Conservation (phyloP, 2,329 filamentous ascomycete genomes). For the Ambrosiella xylebori region DNA sequence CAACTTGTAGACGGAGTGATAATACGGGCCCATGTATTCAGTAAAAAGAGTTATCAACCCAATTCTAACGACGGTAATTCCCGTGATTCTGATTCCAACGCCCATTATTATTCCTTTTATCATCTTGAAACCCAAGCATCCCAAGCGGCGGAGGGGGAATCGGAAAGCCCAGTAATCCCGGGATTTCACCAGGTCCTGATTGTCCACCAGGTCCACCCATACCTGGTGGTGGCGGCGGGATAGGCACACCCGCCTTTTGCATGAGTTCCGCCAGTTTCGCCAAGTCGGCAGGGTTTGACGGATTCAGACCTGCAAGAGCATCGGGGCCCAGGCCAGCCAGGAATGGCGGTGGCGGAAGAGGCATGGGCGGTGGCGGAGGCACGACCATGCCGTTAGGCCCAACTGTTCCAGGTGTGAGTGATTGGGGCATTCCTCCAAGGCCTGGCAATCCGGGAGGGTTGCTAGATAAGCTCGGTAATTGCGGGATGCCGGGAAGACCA, state of each 20-base stretch:
- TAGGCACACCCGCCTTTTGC: slow-evolving; percentile 45
- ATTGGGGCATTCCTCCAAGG: background rate
- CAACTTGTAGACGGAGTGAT: no score
- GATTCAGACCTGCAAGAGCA: slow-evolving; percentile 36
- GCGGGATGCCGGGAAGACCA: slow-evolving; percentile 29
- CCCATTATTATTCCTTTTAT: background rate
- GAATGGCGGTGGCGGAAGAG: slow-evolving; percentile 30
- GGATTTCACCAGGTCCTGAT: slow-evolving; percentile 16
- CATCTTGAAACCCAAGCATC: background rate
- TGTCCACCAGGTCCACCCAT: slow-evolving; percentile 21
- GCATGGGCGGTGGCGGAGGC: slow-evolving; percentile 18
- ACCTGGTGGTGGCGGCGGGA: slow-evolving; percentile 38
- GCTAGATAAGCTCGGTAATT: background rate
- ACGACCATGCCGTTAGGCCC: slow-evolving; percentile 3
- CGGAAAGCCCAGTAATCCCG: slow-evolving; percentile 13
- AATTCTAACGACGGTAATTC: background rate
- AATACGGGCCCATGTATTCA: background rate
- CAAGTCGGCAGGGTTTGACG: slow-evolving; percentile 42
- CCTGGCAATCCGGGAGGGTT: background rate
- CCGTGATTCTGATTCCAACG: slow-evolving; percentile 3
- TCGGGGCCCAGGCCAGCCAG: slow-evolving; percentile 32
- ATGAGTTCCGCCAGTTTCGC: slow-evolving; percentile 46
- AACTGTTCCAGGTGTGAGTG: background rate
- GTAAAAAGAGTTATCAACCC: background rate
- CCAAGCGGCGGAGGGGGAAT: slow-evolving; percentile 23